A percentile compares a stretch with the other conserved stretches of the same genome.
Evolutionary conservation across 148 eudicot species (phyloP).

Genomic region (Tetragonia tetragonoides): DNA sequence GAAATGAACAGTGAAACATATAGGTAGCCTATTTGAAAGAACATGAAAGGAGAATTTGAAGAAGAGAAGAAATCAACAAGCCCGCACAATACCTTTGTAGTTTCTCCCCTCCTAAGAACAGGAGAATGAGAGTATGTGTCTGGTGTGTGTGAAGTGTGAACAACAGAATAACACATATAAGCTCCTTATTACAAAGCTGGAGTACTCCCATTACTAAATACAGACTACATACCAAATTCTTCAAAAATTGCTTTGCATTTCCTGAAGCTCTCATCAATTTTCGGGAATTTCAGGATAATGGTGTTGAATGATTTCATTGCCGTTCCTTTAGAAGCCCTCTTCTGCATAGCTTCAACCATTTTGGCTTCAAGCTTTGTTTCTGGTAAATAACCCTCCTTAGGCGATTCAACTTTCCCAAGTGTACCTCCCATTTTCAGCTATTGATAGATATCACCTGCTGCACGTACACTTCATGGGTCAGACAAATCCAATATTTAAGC

Average conservation of each 20-base stretch:
- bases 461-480: not conserved
- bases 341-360: slow-evolving; percentile 72
- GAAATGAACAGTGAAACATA: not conserved
- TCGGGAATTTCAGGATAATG: slow-evolving; percentile 83
- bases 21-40: not conserved
- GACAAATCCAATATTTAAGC: not conserved
- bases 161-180: not conserved
- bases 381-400: slow-evolving; percentile 32
- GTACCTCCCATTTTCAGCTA: slow-evolving; percentile 63
- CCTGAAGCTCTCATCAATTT: slow-evolving; percentile 76
- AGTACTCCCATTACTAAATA: not conserved
- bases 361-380: slow-evolving; percentile 80
- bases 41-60: too few relatives aligned
- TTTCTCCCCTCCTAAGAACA: not conserved
- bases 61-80: not conserved
- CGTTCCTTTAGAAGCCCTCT: slow-evolving; percentile 63
- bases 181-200: not conserved
- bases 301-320: slow-evolving; percentile 68
- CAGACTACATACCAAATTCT: slow-evolving; percentile 57
- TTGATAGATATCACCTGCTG: slow-evolving; percentile 12
- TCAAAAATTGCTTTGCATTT: slow-evolving; percentile 73
- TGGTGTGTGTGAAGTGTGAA: not conserved
- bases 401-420: slow-evolving; percentile 44
- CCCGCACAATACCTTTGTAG: not conserved
- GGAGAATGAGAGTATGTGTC: not conserved